Evolutionary conservation across 2,329 filamentous ascomycete genomes (phyloP), one percentile per base, ranked within the genome.

Genomic region (Venturiaceae sp.): DNA sequence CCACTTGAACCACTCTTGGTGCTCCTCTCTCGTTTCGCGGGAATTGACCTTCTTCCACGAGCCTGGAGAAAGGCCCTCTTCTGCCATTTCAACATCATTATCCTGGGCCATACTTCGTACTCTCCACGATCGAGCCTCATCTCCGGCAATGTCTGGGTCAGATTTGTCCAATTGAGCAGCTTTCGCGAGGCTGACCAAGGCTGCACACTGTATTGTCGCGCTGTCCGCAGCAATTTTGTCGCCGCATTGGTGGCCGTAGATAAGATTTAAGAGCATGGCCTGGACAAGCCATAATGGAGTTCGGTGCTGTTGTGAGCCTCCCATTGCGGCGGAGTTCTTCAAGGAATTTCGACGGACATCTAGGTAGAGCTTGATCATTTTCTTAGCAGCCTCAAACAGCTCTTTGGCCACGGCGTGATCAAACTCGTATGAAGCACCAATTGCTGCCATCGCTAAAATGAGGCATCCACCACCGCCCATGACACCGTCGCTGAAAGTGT

Each of bases 271-370:
- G 8, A 97, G 78, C 92, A 97, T 97, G 0, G 92, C 90, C 72
- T 97, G 94, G 16, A 97, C 91, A 28, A 99, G 80, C 92, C 92
- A 97, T 41, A 96, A 80, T 0, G 92, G 92, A 2, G 92, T 84
- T 58, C 83, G 92, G 64, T 90, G 84, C 39, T 84, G 81, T 16
- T 83, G 79, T 54, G 80, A 80, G 60, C 90, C 86, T 34, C 39
- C 39, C 21, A 54, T 58, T 77, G 73, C 19, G 72, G 69, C 32
- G 14, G 46, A 47, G 23, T 21, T 19, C 44, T 71, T 71, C 6
- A 68, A 66, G 47, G 79, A 75, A 70, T 92, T 92, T 63, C 91
- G 85, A 60, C 91, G 83, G 71, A 96, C 91, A 70, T 97, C 92
- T 34, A 99, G 82, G 69, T 96, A 96, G 61, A 92, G 79, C 63